A percentile compares a stretch with the other conserved stretches of the same genome.
phyloP scores from a whole-genome alignment of 495 filamentous ascomycete species.

The Penicillium pulvis region DNA sequence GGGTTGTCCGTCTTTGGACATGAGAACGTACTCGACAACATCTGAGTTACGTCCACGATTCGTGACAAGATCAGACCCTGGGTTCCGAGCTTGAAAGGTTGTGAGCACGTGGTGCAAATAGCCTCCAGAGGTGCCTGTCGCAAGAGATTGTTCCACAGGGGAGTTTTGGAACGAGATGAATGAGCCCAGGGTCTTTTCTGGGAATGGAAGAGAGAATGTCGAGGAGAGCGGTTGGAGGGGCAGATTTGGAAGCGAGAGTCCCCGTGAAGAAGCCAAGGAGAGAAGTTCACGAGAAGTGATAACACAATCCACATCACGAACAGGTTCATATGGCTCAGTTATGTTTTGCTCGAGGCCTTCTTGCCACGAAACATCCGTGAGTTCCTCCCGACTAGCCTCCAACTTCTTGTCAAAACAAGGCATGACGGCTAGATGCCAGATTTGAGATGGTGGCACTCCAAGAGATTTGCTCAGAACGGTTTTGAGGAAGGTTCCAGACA shows the following conservation, averaged over 20 bases:
- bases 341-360: conserved; percentile 12
- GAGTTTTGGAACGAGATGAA: conserved; percentile 62
- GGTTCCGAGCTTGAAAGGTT: conserved; percentile 66
- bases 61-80: conserved; percentile 65
- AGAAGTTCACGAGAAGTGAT: conserved; percentile 93
- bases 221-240: conserved; percentile 55
- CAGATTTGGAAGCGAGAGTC: conserved; percentile 69
- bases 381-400: conserved; percentile 88
- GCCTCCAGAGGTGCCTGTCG: conserved; percentile 80
- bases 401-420: conserved; percentile 99
- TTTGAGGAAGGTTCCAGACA: conserved; percentile 87
- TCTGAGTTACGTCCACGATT: conserved; percentile 85
- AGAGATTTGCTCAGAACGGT: conserved; percentile 71
- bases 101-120: conserved; percentile 81
- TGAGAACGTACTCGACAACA: conserved; percentile 78
- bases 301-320: conserved; percentile 94
- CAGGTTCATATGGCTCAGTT: conserved; percentile 47
- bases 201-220: conserved; percentile 54
- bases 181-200: conserved; percentile 63
- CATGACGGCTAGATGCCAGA: conserved; percentile 96
- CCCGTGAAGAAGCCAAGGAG: conserved; percentile 77
- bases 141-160: conserved; percentile 31
- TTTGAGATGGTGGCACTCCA: conserved; percentile 71
- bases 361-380: conserved; percentile 80
- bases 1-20: conserved; percentile 51